Percentiles rank a stretch among this genome's conserved stretches.
Conservation (phyloP, 106 monocot genomes). For the Platanthera zijinensis region DNA sequence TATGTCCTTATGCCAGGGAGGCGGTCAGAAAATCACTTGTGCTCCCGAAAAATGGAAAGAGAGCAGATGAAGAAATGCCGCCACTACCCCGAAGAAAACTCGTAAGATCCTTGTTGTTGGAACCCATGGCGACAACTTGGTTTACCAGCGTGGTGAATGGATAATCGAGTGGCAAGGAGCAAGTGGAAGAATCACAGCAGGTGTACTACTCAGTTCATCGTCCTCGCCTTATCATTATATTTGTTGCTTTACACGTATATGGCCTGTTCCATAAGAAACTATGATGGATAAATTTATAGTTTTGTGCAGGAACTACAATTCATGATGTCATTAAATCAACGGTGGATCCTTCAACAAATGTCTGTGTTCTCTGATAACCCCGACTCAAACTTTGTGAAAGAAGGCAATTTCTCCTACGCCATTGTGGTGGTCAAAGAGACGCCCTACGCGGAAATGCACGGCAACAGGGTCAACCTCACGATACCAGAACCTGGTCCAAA, state of each 20-base stretch:
- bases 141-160: slow-evolving; percentile 60
- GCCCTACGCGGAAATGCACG: slow-evolving; percentile 40
- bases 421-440: slow-evolving; percentile 50
- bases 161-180: slow-evolving; percentile 52
- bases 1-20: slow-evolving; percentile 59
- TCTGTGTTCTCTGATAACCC: slow-evolving; percentile 44
- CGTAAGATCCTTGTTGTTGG: slow-evolving; percentile 52
- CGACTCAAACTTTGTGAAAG: slow-evolving; percentile 12
- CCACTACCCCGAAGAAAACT: slow-evolving; percentile 9
- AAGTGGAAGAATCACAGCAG: slow-evolving; percentile 29
- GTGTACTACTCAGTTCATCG: not conserved
- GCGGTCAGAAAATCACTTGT: slow-evolving; percentile 85
- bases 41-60: slow-evolving; percentile 61
- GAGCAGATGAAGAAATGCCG: slow-evolving; percentile 18
- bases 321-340: slow-evolving; percentile 42
- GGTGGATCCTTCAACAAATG: slow-evolving; percentile 36
- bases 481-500: slow-evolving; percentile 27
- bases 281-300: not conserved
- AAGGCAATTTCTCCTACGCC: slow-evolving; percentile 38
- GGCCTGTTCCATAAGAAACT: not conserved
- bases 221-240: not conserved
- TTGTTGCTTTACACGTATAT: too few species aligned
- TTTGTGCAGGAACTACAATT: slow-evolving; percentile 50
- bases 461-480: slow-evolving; percentile 44
- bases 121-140: slow-evolving; percentile 49